phyloP scores from a whole-genome alignment of 2,329 filamentous ascomycete species.

The Neocatenulostroma microsporum region DNA sequence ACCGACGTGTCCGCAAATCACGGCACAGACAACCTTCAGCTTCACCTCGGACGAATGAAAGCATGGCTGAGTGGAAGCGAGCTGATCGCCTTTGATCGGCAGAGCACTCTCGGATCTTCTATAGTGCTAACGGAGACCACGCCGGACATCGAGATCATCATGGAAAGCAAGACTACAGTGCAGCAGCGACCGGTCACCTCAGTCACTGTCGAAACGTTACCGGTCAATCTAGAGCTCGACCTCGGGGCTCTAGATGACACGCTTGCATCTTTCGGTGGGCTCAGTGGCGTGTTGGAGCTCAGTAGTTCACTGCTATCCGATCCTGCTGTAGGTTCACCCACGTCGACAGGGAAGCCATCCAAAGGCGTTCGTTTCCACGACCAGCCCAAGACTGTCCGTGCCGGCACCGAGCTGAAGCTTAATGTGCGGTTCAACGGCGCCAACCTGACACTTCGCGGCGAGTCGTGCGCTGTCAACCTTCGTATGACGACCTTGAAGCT shows the following conservation, averaged over 20 bases:
- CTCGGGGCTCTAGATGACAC: conserved; percentile 76
- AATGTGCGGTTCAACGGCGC: conserved; percentile 71
- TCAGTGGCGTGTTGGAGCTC: conserved; percentile 85
- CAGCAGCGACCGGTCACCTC: conserved; percentile 20
- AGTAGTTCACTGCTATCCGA: conserved; percentile 75
- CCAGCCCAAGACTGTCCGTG: conserved; percentile 23
- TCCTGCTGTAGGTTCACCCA: conserved; percentile 29
- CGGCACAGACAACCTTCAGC: not conserved
- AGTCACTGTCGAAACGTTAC: conserved; percentile 64
- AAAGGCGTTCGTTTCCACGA: conserved; percentile 53
- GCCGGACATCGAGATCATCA: conserved; percentile 18
- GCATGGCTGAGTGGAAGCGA: conserved; percentile 18
- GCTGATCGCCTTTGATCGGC: conserved; percentile 18
- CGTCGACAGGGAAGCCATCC: conserved; percentile 32
- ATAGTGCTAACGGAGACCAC: conserved; percentile 12
- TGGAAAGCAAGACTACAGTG: conserved; percentile 14
- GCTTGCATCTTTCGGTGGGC: conserved; percentile 78
- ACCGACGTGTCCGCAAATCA: not conserved
- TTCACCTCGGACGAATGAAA: conserved; percentile 13
- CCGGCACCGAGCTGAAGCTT: conserved; percentile 49
- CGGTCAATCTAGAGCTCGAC: conserved; percentile 68
- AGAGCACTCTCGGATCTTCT: conserved; percentile 11
- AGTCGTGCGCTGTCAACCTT: conserved; percentile 63
- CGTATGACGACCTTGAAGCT: conserved; percentile 77
- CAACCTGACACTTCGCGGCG: conserved; percentile 67